Conservation (phyloP, 1,284 basidiomycete species). For the Cutaneotrichosporon mucoides region DNA sequence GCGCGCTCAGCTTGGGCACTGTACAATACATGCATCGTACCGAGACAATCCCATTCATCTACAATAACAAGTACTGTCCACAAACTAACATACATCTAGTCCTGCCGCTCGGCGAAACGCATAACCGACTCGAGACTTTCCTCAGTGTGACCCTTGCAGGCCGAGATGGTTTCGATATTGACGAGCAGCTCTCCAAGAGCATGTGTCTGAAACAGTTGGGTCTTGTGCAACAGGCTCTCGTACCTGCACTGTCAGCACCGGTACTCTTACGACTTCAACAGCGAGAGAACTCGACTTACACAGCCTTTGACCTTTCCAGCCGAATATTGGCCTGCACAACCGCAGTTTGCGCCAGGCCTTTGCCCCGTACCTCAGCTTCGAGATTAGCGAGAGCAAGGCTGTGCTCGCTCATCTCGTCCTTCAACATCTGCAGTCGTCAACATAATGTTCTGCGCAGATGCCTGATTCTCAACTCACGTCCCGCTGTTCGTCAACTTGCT, state of each 20-base stretch:
- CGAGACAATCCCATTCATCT: too few relatives aligned
- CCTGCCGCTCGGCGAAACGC: conserved; percentile 40
- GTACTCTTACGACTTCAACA: too few relatives aligned
- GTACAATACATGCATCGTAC: too few relatives aligned
- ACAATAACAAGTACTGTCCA: too few relatives aligned
- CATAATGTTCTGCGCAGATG: too few relatives aligned
- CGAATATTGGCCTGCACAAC: conserved; percentile 35
- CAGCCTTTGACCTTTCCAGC: conserved; percentile 38
- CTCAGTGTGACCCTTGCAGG: conserved; percentile 43
- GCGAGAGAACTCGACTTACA: conserved; percentile 26
- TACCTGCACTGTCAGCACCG: conserved; percentile 20
- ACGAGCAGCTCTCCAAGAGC: conserved; percentile 33
- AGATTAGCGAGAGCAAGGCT: conserved; percentile 35
- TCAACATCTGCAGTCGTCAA: conserved; percentile 26
- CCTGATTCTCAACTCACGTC: conserved; percentile 53
- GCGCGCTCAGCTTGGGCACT: too few relatives aligned
- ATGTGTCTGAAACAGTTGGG: conserved; percentile 35
- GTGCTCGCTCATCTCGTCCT: conserved; percentile 30
- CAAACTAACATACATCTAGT: not conserved
- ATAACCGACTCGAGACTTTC: conserved; percentile 37
- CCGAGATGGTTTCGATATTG: conserved; percentile 42
- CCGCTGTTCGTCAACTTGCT: conserved; percentile 71
- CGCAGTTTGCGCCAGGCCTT: conserved; percentile 37
- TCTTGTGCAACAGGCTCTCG: conserved; percentile 42
- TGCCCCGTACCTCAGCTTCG: conserved; percentile 36